These are phyloP conservation scores for Teunomyces lycoperdinae DNA, from an alignment of 805 yeast species.

Conservation along the genomic window DNA sequence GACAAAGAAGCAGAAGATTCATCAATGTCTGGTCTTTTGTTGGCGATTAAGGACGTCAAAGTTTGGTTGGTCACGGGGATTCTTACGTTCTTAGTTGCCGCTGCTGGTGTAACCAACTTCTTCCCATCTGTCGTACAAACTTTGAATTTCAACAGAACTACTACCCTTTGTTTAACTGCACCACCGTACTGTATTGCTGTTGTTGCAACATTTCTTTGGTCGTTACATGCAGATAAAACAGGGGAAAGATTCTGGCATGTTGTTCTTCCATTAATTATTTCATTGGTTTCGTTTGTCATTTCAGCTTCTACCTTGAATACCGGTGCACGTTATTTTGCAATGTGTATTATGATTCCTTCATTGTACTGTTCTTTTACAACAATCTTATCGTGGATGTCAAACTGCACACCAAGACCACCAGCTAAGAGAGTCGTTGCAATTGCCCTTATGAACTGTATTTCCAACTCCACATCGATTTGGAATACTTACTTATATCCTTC, in stretches of 20 bases:
- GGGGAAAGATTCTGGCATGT: constrained; percentile 56
- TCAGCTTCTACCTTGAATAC: constrained; percentile 50
- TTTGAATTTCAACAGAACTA: constrained; percentile 46
- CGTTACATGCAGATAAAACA: constrained; percentile 53
- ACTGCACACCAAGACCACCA: constrained; percentile 56
- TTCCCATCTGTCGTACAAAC: constrained; percentile 62
- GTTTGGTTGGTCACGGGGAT: constrained; percentile 48
- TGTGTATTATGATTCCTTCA: constrained; percentile 59
- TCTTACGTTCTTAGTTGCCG: constrained; percentile 49
- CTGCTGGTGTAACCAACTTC: constrained; percentile 59
- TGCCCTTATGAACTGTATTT: constrained; percentile 54
- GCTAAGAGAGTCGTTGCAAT: constrained; percentile 57
- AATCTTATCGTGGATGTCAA: constrained; percentile 54
- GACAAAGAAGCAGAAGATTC: constrained; percentile 35
- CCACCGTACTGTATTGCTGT: constrained; percentile 58
- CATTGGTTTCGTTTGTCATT: constrained; percentile 47
- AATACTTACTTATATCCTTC: constrained; percentile 51
- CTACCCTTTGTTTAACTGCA: constrained; percentile 55
- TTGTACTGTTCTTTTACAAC: constrained; percentile 53
- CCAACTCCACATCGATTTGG: constrained; percentile 57
- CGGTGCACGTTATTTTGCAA: constrained; percentile 57
- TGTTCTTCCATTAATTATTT: constrained; percentile 37
- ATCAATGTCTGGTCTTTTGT: constrained; percentile 33
- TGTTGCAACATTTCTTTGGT: constrained; percentile 48
- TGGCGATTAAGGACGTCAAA: constrained; percentile 40